Conservation (phyloP, 2,329 filamentous ascomycete genomes). For the Aspergillus pseudotamarii region DNA sequence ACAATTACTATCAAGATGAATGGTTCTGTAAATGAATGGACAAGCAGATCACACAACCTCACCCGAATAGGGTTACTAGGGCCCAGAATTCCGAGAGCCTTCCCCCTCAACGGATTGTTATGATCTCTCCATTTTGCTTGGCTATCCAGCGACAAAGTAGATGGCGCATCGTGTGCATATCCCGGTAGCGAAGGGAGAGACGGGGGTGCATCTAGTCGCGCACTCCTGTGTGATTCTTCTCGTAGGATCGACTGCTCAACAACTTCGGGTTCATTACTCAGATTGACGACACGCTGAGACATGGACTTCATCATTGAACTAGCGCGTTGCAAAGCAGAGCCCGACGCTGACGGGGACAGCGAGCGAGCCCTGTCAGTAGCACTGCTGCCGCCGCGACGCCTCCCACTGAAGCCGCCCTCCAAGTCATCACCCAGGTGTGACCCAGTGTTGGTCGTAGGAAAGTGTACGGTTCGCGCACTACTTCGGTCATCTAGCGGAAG, state of each 20-base stretch:
- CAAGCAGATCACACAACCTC: constrained; percentile 77
- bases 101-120: constrained; percentile 81
- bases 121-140: constrained; percentile 47
- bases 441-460: constrained; percentile 45
- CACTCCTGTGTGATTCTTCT: constrained; percentile 56
- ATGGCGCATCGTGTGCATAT: constrained; percentile 48
- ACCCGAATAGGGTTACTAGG: constrained; percentile 75
- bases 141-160: constrained; percentile 33
- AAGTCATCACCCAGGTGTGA: constrained; percentile 64
- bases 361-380: constrained; percentile 51
- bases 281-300: constrained; percentile 96
- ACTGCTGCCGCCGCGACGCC: constrained; percentile 60
- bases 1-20: constrained; percentile 85
- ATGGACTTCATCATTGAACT: constrained; percentile 80
- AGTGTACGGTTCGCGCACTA: constrained; percentile 58
- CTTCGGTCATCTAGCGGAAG: constrained; percentile 52
- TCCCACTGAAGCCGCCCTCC: constrained; percentile 60
- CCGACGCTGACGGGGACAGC: constrained; percentile 64
- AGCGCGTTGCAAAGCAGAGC: constrained; percentile 66
- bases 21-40: constrained; percentile 85
- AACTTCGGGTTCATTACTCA: constrained; percentile 88
- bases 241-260: constrained; percentile 71
- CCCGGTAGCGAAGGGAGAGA: constrained; percentile 52
- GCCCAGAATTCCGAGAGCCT: constrained; percentile 80
- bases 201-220: constrained; percentile 56